Evolutionary conservation across 1,284 basidiomycete genomes (phyloP).

Genomic region (Fistulinella cinereoalba): DNA sequence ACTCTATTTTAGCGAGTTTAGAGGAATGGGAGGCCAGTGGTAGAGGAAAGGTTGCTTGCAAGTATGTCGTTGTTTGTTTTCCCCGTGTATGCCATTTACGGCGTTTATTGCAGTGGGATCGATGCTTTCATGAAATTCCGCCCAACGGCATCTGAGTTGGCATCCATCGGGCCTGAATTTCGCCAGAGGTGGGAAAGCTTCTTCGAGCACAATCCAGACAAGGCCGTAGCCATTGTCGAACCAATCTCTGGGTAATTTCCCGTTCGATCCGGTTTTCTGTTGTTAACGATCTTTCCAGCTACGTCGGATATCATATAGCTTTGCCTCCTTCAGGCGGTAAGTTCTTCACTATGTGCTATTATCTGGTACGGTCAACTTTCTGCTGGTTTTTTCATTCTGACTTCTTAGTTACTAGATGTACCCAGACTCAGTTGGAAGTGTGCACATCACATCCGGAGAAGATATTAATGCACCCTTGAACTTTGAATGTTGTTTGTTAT

Average conservation of each 20-base stretch:
- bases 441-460: too few species aligned
- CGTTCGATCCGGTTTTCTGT: neutral
- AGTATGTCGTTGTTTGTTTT: constrained; percentile 31
- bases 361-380: too few species aligned
- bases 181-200: neutral
- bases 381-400: neutral
- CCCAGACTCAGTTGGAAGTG: too few species aligned
- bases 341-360: too few species aligned
- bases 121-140: neutral
- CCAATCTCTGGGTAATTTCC: neutral
- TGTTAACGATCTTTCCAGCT: too few species aligned
- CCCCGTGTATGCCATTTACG: too few species aligned
- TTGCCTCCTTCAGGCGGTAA: too few species aligned
- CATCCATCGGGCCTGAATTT: neutral
- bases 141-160: neutral
- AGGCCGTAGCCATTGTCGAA: neutral
- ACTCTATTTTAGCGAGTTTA: constrained; percentile 33
- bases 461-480: too few species aligned
- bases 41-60: constrained; percentile 46
- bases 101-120: neutral
- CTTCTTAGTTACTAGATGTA: neutral
- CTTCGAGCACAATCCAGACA: neutral
- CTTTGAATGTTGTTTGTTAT: too few species aligned
- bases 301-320: too few species aligned
- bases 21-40: constrained; percentile 44